Conservation (phyloP, 2,329 filamentous ascomycete species). For the Cryphonectria naterciae region DNA sequence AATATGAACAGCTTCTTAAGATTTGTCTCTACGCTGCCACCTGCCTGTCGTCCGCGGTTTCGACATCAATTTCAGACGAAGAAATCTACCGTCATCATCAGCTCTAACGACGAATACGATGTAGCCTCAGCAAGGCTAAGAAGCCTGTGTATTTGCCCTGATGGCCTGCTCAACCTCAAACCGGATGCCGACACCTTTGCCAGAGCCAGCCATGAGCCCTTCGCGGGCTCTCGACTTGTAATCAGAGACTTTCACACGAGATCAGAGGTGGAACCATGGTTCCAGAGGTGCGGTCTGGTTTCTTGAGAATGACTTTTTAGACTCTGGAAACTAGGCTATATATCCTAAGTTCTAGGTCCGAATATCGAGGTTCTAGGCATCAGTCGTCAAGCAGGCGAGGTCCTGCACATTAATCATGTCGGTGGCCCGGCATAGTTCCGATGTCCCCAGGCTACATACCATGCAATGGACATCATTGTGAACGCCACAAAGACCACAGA, state of each 20-base stretch:
- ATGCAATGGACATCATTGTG: conserved; percentile 61
- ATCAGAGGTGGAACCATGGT: background rate
- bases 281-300: background rate
- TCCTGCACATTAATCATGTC: background rate
- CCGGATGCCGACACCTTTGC: background rate
- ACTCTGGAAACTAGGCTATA: background rate
- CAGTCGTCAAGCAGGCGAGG: background rate
- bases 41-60: background rate
- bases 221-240: background rate
- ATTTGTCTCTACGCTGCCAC: background rate
- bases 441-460: conserved; percentile 73
- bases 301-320: background rate
- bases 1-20: background rate
- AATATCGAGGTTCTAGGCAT: background rate
- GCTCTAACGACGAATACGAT: background rate
- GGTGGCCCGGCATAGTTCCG: conserved; percentile 70
- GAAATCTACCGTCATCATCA: background rate
- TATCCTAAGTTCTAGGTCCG: background rate
- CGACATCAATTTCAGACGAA: background rate
- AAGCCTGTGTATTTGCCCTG: background rate
- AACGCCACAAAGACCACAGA: conserved; percentile 74
- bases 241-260: background rate
- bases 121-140: background rate
- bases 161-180: background rate
- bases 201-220: background rate